Base-by-base conservation (phyloP, 768 basidiomycete genomes). In the Tubosaeta sp. region DNA sequence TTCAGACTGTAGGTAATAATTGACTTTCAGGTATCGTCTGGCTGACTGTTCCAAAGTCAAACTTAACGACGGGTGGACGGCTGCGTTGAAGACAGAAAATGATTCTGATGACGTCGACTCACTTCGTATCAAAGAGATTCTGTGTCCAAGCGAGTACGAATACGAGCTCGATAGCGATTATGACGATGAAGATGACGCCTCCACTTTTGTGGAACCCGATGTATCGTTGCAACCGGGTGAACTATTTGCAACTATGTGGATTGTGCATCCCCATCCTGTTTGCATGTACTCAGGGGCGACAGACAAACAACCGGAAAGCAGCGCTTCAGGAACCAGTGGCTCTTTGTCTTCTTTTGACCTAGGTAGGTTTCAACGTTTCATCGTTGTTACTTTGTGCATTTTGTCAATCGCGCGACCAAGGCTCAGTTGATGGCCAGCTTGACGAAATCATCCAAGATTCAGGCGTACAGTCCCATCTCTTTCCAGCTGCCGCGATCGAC, bases 101-200 rank as follows among this genome's bases (percentile, higher is more conserved):
- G 13, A 6, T 21, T 12, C 3, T 19, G 41, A 40, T 18, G 16
- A 43, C 22, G 12, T 22, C 7, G 16, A 14, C 3, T 30, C 22
- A 14, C 44, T 40, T 32, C 21, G 25, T 22, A n/a, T n/a, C 14
- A 18, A 6, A 30, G 56, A 54, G 18, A 51, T 62, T 25, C 22
- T 8, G 14, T 55, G 48, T 27, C 51, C 54, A 6, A 18, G 43
- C 0, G 52, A 42, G 27, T 53, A 61, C 25, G 54, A 66, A 10
- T 56, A 66, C 25, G 55, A 57, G 4, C 52, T 49, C 35, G 66
- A 66, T 35, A 68, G 66, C 13, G 61, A 66, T 44, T 56, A 47
- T 6, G 61, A 64, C 18, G 62, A 66, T 21, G 63, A 63, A 14
- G 56, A 55, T 27, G 13, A 3, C 11, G 21, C 5, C 14, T 7